Evolutionary conservation across 495 filamentous ascomycete genomes (phyloP), one percentile per base, ranked within the genome.

Genomic region (Parachaetomium inaequale): DNA sequence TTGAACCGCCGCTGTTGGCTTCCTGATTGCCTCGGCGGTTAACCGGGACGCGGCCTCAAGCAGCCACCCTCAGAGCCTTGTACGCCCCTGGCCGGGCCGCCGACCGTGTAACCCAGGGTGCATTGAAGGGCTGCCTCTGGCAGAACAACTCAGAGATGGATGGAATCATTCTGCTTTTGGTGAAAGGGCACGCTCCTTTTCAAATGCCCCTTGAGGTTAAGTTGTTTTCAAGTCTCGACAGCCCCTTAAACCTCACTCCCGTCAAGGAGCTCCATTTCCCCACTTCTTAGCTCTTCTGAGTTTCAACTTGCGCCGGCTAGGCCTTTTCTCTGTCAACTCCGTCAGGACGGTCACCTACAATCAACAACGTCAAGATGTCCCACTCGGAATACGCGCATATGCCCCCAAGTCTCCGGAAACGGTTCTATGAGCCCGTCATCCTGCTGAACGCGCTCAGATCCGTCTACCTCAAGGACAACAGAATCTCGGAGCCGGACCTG

Each of bases 351-450:
- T 40, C 36, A 40, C 12, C 36, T 15, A 10, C 36, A 40, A 5
- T 15, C 12, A 40, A 17, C 36, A 40, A 15, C 36, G 1, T 40
- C 36, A 10, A 40, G 12, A 46, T 46, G 42, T 21, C 42, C 19
- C 15, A 46, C 42, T 17, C 14, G 4, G 31, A 32, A 8, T 32
- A 12, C 2, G 42, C 19, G n/a, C 42, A 15, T 17, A 7, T 72
- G 17, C 14, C 31, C 1, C 15, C 55, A 0, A 61, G 65, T 28
- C 55, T 60, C 3, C 36, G 59, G 49, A 63, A 65, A 21, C 57
- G 64, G 2, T 66, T 72, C 25, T 70, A 72, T 36, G 68, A 67
- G 42, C 55, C 66, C 0, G 31, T 70, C 29, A 26, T 70, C 36
- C 14, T 72, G 0, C 36, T 63, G 3, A 43, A 45, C 8, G 62